Percentiles rank a stretch among this genome's conserved stretches.
These are phyloP conservation scores for Auriscalpium orientale DNA, from an alignment of 768 basidiomycete species.

Conservation along the genomic window DNA sequence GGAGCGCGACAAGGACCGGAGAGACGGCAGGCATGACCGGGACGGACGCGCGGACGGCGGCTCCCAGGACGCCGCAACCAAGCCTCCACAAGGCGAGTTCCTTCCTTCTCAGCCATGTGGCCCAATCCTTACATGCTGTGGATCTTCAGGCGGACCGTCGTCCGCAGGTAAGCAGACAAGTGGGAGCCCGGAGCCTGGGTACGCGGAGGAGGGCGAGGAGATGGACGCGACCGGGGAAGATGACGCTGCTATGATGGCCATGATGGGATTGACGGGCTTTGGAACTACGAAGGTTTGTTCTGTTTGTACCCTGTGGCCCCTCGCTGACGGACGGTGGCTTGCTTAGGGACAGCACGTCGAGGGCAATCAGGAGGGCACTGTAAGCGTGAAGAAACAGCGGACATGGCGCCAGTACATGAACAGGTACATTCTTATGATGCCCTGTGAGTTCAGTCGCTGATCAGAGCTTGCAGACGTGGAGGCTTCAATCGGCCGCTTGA, in stretches of 20 bases:
- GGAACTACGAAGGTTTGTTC: slow-evolving; percentile 76
- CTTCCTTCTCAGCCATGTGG: neutral
- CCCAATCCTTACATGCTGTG: neutral
- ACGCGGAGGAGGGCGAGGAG: slow-evolving; percentile 39
- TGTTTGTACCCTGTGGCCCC: neutral
- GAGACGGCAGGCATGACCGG: slow-evolving; percentile 8
- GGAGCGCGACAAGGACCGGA: neutral
- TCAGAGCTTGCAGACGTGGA: slow-evolving; percentile 46
- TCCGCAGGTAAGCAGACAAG: neutral
- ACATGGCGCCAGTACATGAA: slow-evolving; percentile 99
- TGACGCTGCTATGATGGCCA: slow-evolving; percentile 76
- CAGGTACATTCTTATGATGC: slow-evolving; percentile 37
- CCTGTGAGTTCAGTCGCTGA: slow-evolving; percentile 8
- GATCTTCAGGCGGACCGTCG: neutral
- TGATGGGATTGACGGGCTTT: slow-evolving; percentile 88
- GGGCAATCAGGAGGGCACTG: slow-evolving; percentile 73
- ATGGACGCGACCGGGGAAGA: slow-evolving; percentile 55
- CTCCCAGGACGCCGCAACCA: neutral
- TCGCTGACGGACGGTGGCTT: neutral
- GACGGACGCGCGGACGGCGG: neutral
- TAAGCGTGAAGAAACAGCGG: slow-evolving; percentile 68
- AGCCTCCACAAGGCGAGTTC: neutral
- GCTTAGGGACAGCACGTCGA: slow-evolving; percentile 68
- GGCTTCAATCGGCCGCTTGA: slow-evolving; percentile 91
- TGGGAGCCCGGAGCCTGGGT: slow-evolving; percentile 26